Conservation (phyloP, 2,329 filamentous ascomycete genomes). For the Calonectria hongkongensis region DNA sequence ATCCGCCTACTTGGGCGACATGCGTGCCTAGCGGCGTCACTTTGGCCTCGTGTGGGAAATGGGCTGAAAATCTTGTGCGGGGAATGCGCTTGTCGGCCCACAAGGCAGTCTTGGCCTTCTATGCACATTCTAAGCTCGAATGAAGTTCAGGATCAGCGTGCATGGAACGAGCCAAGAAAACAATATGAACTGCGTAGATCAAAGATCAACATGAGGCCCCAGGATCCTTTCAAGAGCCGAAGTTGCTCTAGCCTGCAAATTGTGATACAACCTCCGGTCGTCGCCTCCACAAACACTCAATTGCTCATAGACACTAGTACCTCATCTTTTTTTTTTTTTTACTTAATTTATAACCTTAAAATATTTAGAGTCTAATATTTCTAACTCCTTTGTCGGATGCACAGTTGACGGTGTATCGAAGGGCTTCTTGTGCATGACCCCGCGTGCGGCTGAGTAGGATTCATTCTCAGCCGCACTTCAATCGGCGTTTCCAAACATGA, state of each 20-base stretch:
- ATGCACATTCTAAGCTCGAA: background rate
- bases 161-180: background rate
- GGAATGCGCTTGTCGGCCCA: background rate
- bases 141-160: background rate
- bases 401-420: background rate
- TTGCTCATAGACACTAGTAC: too few relatives aligned
- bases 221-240: too few relatives aligned
- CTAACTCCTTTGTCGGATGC: background rate
- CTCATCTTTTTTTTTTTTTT: background rate
- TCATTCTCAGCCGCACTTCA: background rate
- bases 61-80: background rate
- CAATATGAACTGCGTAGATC: background rate
- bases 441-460: conserved; percentile 7
- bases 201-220: background rate
- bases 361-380: background rate
- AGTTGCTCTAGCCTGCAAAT: too few relatives aligned
- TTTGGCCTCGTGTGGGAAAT: background rate
- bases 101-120: background rate
- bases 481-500: background rate
- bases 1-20: background rate
- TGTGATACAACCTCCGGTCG: too few relatives aligned
- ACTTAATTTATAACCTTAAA: conserved; percentile 13
- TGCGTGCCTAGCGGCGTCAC: background rate
- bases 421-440: background rate
- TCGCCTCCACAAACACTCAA: too few relatives aligned